These are phyloP conservation scores for Salvia hispanica DNA, from an alignment of 257 asterid species.

Conservation along the genomic window DNA sequence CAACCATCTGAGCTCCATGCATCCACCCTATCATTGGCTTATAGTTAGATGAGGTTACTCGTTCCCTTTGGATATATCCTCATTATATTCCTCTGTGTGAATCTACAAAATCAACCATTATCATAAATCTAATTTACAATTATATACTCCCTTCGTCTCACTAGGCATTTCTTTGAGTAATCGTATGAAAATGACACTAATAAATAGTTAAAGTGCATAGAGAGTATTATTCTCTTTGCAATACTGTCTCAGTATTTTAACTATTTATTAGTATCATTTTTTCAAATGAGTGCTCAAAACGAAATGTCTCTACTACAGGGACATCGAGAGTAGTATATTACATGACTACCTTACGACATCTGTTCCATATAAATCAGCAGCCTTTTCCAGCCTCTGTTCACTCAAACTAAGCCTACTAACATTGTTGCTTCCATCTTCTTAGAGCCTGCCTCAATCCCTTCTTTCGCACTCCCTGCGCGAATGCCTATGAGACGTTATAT, in stretches of 20 bases:
- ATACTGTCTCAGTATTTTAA: too few species aligned
- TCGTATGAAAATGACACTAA: too few species aligned
- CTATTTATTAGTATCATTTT: too few species aligned
- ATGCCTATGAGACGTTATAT: conserved; percentile 65
- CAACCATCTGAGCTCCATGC: conserved; percentile 97
- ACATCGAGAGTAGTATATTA: too few species aligned
- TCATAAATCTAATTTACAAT: too few species aligned
- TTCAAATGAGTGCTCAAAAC: too few species aligned
- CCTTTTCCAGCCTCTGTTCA: conserved; percentile 67
- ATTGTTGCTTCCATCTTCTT: conserved; percentile 40
- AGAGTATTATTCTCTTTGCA: too few species aligned
- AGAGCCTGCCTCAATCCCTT: conserved; percentile 64
- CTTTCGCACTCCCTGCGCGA: conserved; percentile 74
- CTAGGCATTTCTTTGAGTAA: too few species aligned
- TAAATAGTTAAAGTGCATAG: too few species aligned
- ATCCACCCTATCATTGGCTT: conserved; percentile 74
- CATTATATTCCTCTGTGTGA: conserved; percentile 69
- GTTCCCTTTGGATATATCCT: conserved; percentile 77
- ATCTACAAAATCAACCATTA: conserved; percentile 37
- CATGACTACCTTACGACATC: conserved; percentile 55
- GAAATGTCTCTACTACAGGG: too few species aligned
- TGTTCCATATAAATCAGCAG: conserved; percentile 45
- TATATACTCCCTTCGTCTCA: too few species aligned
- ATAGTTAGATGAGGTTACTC: conserved; percentile 77
- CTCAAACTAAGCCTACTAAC: conserved; percentile 81